These are phyloP conservation scores for Penicillium odoratum DNA, from an alignment of 495 filamentous ascomycete species.

Conservation along the genomic window DNA sequence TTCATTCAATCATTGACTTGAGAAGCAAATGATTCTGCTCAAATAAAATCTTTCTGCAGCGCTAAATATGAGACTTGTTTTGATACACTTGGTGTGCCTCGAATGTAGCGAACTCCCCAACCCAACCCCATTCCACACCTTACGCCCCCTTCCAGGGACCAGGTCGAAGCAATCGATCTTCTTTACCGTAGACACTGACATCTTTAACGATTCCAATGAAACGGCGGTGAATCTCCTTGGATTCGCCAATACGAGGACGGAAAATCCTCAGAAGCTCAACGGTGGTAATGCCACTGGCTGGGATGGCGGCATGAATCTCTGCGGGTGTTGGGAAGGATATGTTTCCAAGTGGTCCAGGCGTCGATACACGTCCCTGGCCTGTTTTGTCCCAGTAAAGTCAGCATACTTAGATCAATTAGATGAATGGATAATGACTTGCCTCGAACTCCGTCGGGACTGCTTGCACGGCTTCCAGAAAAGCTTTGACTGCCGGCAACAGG, in stretches of 20 bases:
- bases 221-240: constrained; percentile 42
- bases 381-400: not conserved
- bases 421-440: constrained; percentile 21
- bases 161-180: constrained; percentile 43
- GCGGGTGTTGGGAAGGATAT: constrained; percentile 56
- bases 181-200: constrained; percentile 48
- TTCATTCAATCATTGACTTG: not conserved
- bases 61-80: not conserved
- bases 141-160: constrained; percentile 37
- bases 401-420: not conserved
- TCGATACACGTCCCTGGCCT: constrained; percentile 37
- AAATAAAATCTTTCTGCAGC: not conserved
- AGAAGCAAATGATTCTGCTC: too few species aligned
- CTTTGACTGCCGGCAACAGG: constrained; percentile 39
- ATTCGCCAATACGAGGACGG: constrained; percentile 55
- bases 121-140: not conserved
- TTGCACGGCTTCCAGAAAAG: constrained; percentile 38
- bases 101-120: not conserved
- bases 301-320: constrained; percentile 72
- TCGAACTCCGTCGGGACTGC: constrained; percentile 39
- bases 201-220: constrained; percentile 51
- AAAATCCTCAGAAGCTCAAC: constrained; percentile 62
- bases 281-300: constrained; percentile 66
- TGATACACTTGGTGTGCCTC: not conserved
- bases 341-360: constrained; percentile 28